These are phyloP conservation scores for Dalechampia spathulata DNA, from an alignment of 441 rosid genomes.

Conservation along the genomic window DNA sequence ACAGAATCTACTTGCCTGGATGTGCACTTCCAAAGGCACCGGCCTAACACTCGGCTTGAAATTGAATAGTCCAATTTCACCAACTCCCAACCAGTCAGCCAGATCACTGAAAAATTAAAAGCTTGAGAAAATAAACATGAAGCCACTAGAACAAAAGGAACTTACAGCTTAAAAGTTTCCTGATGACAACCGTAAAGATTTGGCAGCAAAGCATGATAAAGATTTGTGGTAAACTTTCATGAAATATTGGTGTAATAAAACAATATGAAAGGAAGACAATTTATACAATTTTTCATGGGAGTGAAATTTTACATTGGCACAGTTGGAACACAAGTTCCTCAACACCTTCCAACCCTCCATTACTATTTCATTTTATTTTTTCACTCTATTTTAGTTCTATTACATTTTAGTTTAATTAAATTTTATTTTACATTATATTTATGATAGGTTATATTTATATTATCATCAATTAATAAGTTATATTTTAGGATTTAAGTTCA, in stretches of 20 bases:
- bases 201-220: not conserved
- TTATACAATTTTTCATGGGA: no score
- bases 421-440: no score
- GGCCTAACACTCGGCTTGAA: constrained; percentile 99
- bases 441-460: no score
- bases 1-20: constrained; percentile 66
- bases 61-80: constrained; percentile 91
- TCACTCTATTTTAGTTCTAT: no score
- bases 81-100: constrained; percentile 99
- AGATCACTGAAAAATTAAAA: constrained; percentile 56
- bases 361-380: no score
- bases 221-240: not conserved
- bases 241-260: not conserved
- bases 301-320: not conserved
- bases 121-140: not conserved
- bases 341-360: not conserved
- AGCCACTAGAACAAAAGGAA: not conserved
- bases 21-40: constrained; percentile 98
- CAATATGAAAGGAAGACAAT: no score
- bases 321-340: not conserved
- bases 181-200: not conserved
- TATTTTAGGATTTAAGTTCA: no score
- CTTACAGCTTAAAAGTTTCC: not conserved
- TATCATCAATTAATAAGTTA: no score
- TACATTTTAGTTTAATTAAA: no score